Conservation (phyloP, 495 filamentous ascomycete species). For the Penicillium macrosclerotiorum region DNA sequence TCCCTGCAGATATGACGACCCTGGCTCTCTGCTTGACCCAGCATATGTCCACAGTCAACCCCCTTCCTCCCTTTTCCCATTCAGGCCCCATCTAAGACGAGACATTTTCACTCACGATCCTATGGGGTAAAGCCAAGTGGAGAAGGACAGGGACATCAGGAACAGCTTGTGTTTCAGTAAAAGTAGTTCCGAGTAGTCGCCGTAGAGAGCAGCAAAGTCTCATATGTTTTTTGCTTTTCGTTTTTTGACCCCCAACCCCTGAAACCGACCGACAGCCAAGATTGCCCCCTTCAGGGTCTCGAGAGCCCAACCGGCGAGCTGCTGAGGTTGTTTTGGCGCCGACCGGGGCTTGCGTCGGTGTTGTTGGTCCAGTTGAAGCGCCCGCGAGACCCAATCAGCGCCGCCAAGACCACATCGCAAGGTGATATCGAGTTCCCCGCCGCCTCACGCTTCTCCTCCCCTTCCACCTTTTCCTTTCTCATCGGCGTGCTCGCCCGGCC, state of each 20-base stretch:
- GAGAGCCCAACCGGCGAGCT: too few relatives aligned
- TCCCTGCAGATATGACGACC: too few relatives aligned
- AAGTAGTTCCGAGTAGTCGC: too few relatives aligned
- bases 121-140: slow-evolving; percentile 22
- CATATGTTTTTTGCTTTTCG: not conserved
- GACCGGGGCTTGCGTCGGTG: slow-evolving; percentile 9
- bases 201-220: slow-evolving; percentile 1
- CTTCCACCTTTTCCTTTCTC: slow-evolving; percentile 15
- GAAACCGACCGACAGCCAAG: not conserved
- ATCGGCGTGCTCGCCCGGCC: slow-evolving; percentile 14
- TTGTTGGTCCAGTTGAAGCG: slow-evolving; percentile 28
- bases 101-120: not conserved
- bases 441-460: slow-evolving; percentile 28
- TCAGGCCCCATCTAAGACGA: not conserved
- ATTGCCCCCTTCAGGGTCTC: not conserved
- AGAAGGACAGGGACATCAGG: too few relatives aligned
- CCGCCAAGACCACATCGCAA: slow-evolving; percentile 28
- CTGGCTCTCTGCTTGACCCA: too few relatives aligned
- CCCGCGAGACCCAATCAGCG: slow-evolving; percentile 32
- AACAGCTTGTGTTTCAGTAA: slow-evolving; percentile 26
- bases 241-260: not conserved
- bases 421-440: slow-evolving; percentile 36
- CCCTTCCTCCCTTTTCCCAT: too few relatives aligned
- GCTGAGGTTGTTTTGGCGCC: slow-evolving; percentile 22
- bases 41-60: too few relatives aligned